A percentile compares a stretch with the other conserved stretches of the same genome.
Conservation (phyloP, 73 alveolate species). For the Blepharisma japonicum region DNA sequence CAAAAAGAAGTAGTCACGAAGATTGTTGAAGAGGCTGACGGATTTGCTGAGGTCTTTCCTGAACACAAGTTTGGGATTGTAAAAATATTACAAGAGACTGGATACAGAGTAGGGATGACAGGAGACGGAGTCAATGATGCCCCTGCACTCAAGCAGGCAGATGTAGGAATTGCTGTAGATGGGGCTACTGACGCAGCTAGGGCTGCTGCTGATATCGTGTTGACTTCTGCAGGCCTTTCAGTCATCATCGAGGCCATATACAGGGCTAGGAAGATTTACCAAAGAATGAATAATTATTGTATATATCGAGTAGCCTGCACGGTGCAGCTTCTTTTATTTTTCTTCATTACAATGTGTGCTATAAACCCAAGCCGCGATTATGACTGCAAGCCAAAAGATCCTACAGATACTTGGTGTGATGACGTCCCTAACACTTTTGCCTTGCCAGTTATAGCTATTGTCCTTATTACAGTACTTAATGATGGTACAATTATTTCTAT, state of each 20-base stretch:
- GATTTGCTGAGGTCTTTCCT: slow-evolving; percentile 37
- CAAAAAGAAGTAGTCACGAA: background rate
- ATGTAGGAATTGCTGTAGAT: slow-evolving; percentile 70
- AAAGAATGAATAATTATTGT: slow-evolving; percentile 25
- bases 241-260: slow-evolving; percentile 26
- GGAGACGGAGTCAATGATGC: slow-evolving; percentile 80
- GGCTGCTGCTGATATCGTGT: slow-evolving; percentile 66
- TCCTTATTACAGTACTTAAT: slow-evolving; percentile 29
- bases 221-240: slow-evolving; percentile 26
- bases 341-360: slow-evolving; percentile 33
- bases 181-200: slow-evolving; percentile 73
- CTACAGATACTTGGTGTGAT: background rate
- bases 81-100: background rate
- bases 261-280: slow-evolving; percentile 27
- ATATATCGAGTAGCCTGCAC: slow-evolving; percentile 36
- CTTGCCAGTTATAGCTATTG: slow-evolving; percentile 28
- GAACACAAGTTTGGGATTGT: slow-evolving; percentile 33
- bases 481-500: slow-evolving; percentile 32
- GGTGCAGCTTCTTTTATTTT: slow-evolving; percentile 27
- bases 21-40: slow-evolving; percentile 28
- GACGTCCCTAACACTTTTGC: slow-evolving; percentile 2
- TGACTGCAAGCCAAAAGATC: background rate
- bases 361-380: slow-evolving; percentile 28
- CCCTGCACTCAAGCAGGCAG: slow-evolving; percentile 67
- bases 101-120: slow-evolving; percentile 49